These are phyloP conservation scores for Beauveria brongniartii DNA, from an alignment of 2,329 filamentous ascomycete genomes.

Conservation along the genomic window DNA sequence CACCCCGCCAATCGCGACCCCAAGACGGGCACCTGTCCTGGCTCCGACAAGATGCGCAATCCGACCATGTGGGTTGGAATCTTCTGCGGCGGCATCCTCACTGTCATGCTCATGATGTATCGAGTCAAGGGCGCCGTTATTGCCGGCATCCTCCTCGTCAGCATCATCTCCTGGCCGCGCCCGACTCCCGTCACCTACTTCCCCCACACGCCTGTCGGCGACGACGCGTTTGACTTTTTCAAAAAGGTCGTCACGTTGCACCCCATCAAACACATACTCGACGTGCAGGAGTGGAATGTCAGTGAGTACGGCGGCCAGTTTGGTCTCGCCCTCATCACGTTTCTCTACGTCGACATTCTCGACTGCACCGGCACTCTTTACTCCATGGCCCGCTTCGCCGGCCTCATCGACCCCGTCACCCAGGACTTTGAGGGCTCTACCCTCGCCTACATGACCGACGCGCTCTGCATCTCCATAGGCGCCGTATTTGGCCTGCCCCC, in stretches of 20 bases:
- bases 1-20: conserved; percentile 30
- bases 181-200: conserved; percentile 72
- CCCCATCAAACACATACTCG: conserved; percentile 59
- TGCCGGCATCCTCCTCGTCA: conserved; percentile 72
- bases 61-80: conserved; percentile 84
- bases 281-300: conserved; percentile 68
- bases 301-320: conserved; percentile 64
- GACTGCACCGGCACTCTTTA: conserved; percentile 82
- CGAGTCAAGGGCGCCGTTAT: conserved; percentile 83
- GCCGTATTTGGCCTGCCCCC: conserved; percentile 70
- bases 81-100: conserved; percentile 76
- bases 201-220: conserved; percentile 60
- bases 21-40: conserved; percentile 50
- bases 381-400: conserved; percentile 79
- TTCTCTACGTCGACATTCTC: conserved; percentile 84
- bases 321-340: conserved; percentile 76
- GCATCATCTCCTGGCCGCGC: conserved; percentile 82
- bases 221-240: conserved; percentile 75
- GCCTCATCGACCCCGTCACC: conserved; percentile 71
- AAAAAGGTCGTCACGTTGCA: conserved; percentile 82
- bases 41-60: conserved; percentile 66
- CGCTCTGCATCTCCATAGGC: conserved; percentile 69
- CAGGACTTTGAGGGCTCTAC: conserved; percentile 84
- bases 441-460: conserved; percentile 76
- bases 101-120: conserved; percentile 74